phyloP scores from a whole-genome alignment of 148 eudicot species.

The Silene uniflora region DNA sequence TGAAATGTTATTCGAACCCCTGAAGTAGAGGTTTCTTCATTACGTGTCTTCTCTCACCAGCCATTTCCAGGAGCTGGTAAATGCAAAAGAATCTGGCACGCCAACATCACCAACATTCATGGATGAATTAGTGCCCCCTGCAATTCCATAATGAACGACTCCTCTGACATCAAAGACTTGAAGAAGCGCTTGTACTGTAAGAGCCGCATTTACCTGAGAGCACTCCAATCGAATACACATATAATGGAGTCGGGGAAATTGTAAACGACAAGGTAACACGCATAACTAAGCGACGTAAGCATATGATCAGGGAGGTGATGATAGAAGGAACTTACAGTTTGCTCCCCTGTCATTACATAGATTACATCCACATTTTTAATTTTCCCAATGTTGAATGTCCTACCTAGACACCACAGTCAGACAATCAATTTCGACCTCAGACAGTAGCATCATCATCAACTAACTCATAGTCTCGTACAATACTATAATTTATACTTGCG shows the following conservation, averaged over 20 bases:
- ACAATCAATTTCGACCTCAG: neutral
- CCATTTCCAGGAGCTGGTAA: slow-evolving; percentile 63
- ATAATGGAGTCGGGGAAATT: neutral
- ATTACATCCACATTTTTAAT: slow-evolving; percentile 46
- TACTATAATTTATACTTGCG: neutral
- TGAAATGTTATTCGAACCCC: neutral
- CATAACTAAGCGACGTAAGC: neutral
- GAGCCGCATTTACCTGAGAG: slow-evolving; percentile 52
- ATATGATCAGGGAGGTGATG: neutral
- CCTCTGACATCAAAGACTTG: slow-evolving; percentile 46
- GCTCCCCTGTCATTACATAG: slow-evolving; percentile 54
- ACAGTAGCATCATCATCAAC: neutral
- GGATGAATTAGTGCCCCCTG: slow-evolving; percentile 50
- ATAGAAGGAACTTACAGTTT: slow-evolving; percentile 34
- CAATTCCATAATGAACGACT: slow-evolving; percentile 57
- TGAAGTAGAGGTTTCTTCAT: neutral
- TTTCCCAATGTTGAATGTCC: slow-evolving; percentile 56
- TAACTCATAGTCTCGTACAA: neutral
- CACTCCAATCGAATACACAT: neutral
- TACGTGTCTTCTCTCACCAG: slow-evolving; percentile 29
- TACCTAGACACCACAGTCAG: slow-evolving; percentile 31
- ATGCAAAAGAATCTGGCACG: slow-evolving; percentile 40
- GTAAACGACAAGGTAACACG: neutral
- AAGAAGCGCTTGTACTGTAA: slow-evolving; percentile 44
- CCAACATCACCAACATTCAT: slow-evolving; percentile 46